Evolutionary conservation across 805 yeast species (phyloP).

Genomic region (Candida hispaniensis): DNA sequence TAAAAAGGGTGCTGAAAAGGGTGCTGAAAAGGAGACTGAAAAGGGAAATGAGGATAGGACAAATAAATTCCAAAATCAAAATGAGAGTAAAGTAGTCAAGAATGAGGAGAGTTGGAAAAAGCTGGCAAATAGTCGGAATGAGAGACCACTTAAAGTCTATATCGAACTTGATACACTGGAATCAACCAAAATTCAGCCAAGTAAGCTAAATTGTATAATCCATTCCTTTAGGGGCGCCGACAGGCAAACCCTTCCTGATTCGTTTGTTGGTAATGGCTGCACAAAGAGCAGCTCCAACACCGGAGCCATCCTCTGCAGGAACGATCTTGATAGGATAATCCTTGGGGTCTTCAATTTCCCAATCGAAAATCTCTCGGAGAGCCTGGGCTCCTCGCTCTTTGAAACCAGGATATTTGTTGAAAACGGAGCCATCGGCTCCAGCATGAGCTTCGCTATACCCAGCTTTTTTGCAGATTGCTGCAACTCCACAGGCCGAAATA

Average conservation of each 20-base stretch:
- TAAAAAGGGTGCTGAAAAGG: too few relatives aligned
- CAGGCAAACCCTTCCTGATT: constrained; percentile 45
- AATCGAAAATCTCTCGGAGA: constrained; percentile 77
- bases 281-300: constrained; percentile 97
- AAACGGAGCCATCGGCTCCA: constrained; percentile 97
- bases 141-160: too few relatives aligned
- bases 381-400: constrained; percentile 81
- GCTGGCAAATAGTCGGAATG: too few relatives aligned
- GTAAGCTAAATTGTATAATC: constrained; percentile 14
- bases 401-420: constrained; percentile 87
- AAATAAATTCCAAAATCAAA: too few relatives aligned
- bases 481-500: constrained; percentile 87
- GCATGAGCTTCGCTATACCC: constrained; percentile 58
- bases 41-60: too few relatives aligned
- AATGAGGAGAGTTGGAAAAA: too few relatives aligned
- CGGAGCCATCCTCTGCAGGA: constrained; percentile 96
- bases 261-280: constrained; percentile 89
- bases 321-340: constrained; percentile 76
- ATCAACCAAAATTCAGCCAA: too few relatives aligned
- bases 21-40: too few relatives aligned
- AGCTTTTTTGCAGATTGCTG: constrained; percentile 85
- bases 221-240: constrained; percentile 23
- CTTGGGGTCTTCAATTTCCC: constrained; percentile 42
- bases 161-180: too few relatives aligned
- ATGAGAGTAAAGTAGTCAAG: too few relatives aligned